Conservation (phyloP, 1,284 basidiomycete species). For the Ganoderma lingzhi region DNA sequence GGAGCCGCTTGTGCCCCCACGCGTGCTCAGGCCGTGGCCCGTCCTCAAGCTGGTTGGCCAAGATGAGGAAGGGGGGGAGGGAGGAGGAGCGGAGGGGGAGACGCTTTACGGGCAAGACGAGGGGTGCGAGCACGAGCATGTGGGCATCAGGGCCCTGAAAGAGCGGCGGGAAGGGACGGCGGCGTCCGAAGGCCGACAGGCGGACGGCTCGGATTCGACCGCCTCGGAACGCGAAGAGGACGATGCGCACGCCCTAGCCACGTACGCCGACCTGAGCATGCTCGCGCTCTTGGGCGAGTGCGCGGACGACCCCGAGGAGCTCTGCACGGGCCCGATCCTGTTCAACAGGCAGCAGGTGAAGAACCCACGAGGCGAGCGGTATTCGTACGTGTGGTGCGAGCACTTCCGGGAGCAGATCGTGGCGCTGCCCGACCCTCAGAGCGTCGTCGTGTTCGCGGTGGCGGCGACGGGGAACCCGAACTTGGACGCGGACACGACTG, state of each 20-base stretch:
- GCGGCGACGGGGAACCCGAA: background rate
- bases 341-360: background rate
- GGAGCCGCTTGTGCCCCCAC: slow-evolving; percentile 31
- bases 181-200: background rate
- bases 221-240: background rate
- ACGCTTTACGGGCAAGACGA: slow-evolving; percentile 26
- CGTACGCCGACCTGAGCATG: background rate
- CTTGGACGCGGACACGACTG: slow-evolving; percentile 11
- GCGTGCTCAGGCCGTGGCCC: slow-evolving; percentile 37
- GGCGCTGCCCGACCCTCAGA: background rate
- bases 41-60: slow-evolving; percentile 28
- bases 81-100: background rate
- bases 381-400: slow-evolving; percentile 26
- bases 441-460: background rate
- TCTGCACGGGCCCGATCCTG: slow-evolving; percentile 19
- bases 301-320: slow-evolving; percentile 10
- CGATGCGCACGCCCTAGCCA: background rate
- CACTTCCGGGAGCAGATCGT: slow-evolving; percentile 22
- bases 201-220: background rate
- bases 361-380: background rate
- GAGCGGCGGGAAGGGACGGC: background rate
- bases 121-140: slow-evolving; percentile 31
- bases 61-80: background rate
- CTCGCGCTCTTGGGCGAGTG: slow-evolving; percentile 15
- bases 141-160: background rate